These are phyloP conservation scores for Uronychia setigera DNA, from an alignment of 73 alveolate genomes.

Conservation along the genomic window DNA sequence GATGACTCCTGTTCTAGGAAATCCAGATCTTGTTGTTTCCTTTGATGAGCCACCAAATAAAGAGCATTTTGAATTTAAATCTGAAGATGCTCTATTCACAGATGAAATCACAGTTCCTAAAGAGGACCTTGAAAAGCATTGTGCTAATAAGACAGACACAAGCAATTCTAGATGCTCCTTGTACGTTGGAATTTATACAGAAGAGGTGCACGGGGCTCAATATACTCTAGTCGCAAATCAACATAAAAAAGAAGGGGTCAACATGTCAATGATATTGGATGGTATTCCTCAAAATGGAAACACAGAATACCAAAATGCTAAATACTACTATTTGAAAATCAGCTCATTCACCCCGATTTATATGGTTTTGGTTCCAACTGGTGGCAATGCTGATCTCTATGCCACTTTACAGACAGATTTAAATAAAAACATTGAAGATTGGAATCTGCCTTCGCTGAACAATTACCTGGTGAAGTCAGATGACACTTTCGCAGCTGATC, in stretches of 20 bases:
- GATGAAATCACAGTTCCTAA: constrained; percentile 10
- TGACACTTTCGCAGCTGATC: not conserved
- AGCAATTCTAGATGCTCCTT: not conserved
- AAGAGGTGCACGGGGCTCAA: constrained; percentile 4
- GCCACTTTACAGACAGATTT: constrained; percentile 8
- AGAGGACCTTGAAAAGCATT: no score
- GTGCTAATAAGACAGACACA: not conserved
- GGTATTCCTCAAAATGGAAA: constrained; percentile 19
- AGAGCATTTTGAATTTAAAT: not conserved
- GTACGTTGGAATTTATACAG: constrained; percentile 14
- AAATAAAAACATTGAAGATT: not conserved
- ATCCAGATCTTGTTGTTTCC: constrained; percentile 61
- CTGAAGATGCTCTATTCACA: not conserved
- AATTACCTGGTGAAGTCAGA: not conserved
- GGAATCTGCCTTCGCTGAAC: constrained; percentile 15
- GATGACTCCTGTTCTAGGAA: constrained; percentile 54
- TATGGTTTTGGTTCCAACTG: constrained; percentile 11
- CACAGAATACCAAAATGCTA: not conserved
- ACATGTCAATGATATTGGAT: not conserved
- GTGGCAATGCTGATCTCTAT: constrained; percentile 25
- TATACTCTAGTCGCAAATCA: not conserved
- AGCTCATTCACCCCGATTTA: constrained; percentile 8
- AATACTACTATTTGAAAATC: constrained; percentile 16
- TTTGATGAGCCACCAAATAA: constrained; percentile 32
- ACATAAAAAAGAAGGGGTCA: not conserved